Base-by-base conservation (phyloP, 2,329 filamentous ascomycete genomes). In the Aspergillus texensis region DNA sequence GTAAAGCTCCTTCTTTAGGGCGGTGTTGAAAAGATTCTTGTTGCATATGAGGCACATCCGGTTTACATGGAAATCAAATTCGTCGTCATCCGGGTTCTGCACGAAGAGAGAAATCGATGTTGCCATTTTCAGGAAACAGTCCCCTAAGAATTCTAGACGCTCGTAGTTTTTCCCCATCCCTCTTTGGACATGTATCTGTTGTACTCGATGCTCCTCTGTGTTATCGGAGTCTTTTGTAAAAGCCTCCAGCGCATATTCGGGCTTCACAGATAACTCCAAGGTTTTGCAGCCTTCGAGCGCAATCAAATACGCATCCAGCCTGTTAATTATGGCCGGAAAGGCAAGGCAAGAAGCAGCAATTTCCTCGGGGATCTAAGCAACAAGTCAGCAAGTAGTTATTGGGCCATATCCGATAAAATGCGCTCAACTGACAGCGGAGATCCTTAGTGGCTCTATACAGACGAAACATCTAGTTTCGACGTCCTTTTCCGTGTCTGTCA, bases 111-210 rank as follows among this genome's bases (percentile, higher is more conserved):
- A 89, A 59, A 99, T 93, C 0, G 94, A 94, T 0, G 94, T 97
- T 12, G 92, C 92, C 89, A 97, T 94, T 78, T 99, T 99, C 63
- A 99, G 83, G 72, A 97, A 97, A 39, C 90, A 91, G 75, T 99
- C 95, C 0, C 95, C 95, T 2, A 98, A 84, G 64, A 97, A 96
- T 72, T 99, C 95, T 0, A 98, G 84, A 14, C 95, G 87, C 76
- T 99, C 95, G 71, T 99, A 99, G 70, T 98, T 98, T 45, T 89
- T 90, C 1, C 93, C 93, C 93, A 97, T 97, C 3, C 93, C 94
- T 55, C 86, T 82, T 70, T 93, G 91, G 54, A 94, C 88, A 68
- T 93, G 91, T 58, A 92, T 78, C 45, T 91, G 86, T 62, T 90
- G 84, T 39, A 85, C 81, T 0, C 82, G 83, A 64, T 92, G 86